These are phyloP conservation scores for Chalara sp. DNA, from an alignment of 2,329 filamentous ascomycete genomes.

Conservation along the genomic window DNA sequence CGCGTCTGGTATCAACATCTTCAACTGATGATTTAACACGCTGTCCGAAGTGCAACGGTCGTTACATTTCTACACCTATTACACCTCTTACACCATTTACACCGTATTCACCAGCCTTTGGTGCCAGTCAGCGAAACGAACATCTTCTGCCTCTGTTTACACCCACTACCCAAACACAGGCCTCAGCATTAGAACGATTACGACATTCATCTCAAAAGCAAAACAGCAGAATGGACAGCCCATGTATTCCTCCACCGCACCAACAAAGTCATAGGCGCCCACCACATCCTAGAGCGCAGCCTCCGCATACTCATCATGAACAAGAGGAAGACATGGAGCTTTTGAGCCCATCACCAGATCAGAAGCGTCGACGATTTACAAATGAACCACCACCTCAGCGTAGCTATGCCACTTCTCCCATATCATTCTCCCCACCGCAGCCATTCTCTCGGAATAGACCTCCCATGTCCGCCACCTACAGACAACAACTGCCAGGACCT, in stretches of 20 bases:
- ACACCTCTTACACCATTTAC: conserved; percentile 26
- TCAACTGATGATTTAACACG: conserved; percentile 43
- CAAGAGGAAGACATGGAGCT: conserved; percentile 33
- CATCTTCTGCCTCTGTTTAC: conserved; percentile 15
- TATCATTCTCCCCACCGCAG: conserved; percentile 24
- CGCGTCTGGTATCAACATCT: conserved; percentile 22
- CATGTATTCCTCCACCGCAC: conserved; percentile 14
- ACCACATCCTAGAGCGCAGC: conserved; percentile 17
- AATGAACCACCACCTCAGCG: conserved; percentile 34
- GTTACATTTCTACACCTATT: conserved; percentile 27
- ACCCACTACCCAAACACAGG: conserved; percentile 7
- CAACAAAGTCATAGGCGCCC: conserved; percentile 15
- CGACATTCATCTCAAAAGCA: conserved; percentile 10
- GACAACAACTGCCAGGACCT: conserved; percentile 29
- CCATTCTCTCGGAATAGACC: conserved; percentile 17
- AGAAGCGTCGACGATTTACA: conserved; percentile 57
- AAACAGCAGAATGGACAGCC: conserved; percentile 19
- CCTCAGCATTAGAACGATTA: conserved; percentile 13
- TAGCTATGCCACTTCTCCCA: conserved; percentile 32
- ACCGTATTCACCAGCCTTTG: conserved; percentile 9
- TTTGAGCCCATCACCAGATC: conserved; percentile 43
- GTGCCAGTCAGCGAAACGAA: conserved; percentile 9
- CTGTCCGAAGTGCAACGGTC: conserved; percentile 66
- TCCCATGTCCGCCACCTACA: conserved; percentile 28
- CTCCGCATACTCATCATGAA: conserved; percentile 25